Evolutionary conservation across 345 rosid species (phyloP), one percentile per base, ranked within the genome.

Genomic region (Sapria himalayana): DNA sequence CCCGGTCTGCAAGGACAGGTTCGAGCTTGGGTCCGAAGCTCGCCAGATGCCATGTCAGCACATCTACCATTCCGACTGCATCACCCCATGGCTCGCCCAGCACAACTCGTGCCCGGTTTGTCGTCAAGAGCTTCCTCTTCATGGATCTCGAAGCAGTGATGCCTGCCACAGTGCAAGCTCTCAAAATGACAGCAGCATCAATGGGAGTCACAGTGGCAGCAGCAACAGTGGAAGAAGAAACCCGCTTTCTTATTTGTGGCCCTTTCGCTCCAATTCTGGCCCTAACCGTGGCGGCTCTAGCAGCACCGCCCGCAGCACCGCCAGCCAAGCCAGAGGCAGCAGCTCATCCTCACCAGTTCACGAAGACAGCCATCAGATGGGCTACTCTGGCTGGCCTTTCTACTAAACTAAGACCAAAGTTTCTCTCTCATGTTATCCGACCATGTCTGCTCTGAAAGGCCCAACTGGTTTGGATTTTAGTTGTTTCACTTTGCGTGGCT

Each of bases 301-400:
- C 59, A 71, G 85, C 12, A 57, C 54, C 46, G 74, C 61, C 37
- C 65, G 54, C 41, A 56, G 69, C 50, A 55, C 67, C 34, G 55
- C 65, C 21, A 45, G 63, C 39, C n/a, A n/a, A n/a, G n/a, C n/a
- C n/a, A n/a, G n/a, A n/a, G n/a, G n/a, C n/a, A n/a, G n/a, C n/a
- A 63, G 69, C 55, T 69, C 67, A 62, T 56, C 85, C 0, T 49
- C 72, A 0, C 22, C 70, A 8, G 18, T 51, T 37, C 57, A 22
- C 3, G 76, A 79, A 42, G 74, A 67, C 57, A 76, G 66, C 60
- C 76, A 55, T 40, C 67, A 73, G 9, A 59, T 59, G 78, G 93
- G 66, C 17, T 72, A 76, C 45, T 66, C 66, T 31, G 93, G 82
- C 33, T 76, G 93, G 91, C 97, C 89, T 13, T 81, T 72, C 33